phyloP scores from a whole-genome alignment of 1,139 yeast species.

The Saccharomycopsis hybrid region DNA sequence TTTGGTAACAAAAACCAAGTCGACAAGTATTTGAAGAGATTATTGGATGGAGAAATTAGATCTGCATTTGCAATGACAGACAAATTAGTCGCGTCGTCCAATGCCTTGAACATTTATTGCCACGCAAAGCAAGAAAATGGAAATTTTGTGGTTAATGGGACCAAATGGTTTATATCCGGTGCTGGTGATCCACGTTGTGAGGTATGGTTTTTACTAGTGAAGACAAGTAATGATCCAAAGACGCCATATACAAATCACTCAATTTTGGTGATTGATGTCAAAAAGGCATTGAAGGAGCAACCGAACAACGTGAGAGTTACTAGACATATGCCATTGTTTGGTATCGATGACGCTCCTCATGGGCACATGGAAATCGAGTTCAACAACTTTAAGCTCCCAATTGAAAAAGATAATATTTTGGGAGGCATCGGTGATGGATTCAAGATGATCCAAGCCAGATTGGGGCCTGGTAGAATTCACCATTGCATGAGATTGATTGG shows the following conservation, averaged over 20 bases:
- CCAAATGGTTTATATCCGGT: conserved; percentile 73
- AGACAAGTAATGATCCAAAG: conserved; percentile 38
- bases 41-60: conserved; percentile 52
- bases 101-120: conserved; percentile 54
- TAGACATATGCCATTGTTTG: conserved; percentile 54
- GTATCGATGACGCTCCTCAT: conserved; percentile 70
- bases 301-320: conserved; percentile 45
- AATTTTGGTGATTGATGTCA: conserved; percentile 51
- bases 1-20: conserved; percentile 52
- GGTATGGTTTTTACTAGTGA: conserved; percentile 64
- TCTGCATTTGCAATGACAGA: conserved; percentile 73
- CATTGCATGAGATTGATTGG: conserved; percentile 72
- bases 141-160: conserved; percentile 53
- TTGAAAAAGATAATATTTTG: conserved; percentile 31
- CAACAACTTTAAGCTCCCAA: conserved; percentile 45
- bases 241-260: conserved; percentile 51
- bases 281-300: conserved; percentile 37
- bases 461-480: conserved; percentile 71
- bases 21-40: conserved; percentile 47
- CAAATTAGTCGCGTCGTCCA: conserved; percentile 58
- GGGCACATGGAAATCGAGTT: conserved; percentile 64
- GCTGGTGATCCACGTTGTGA: conserved; percentile 66
- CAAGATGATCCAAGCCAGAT: conserved; percentile 60
- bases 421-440: conserved; percentile 57
- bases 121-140: conserved; percentile 40